phyloP scores from a whole-genome alignment of 257 asterid species.

The Solanum lycopersicoides region DNA sequence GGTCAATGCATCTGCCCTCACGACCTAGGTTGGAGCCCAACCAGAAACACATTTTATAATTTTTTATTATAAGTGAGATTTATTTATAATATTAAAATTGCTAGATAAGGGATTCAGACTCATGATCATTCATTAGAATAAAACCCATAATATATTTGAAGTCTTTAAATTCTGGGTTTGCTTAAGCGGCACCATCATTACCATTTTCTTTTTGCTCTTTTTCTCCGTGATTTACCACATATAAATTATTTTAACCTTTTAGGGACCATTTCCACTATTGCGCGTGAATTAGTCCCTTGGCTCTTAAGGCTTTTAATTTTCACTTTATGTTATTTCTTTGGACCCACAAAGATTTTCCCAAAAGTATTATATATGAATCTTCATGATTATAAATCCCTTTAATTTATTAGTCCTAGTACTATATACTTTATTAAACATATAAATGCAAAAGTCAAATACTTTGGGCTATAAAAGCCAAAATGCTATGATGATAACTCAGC shows the following conservation, averaged over 20 bases:
- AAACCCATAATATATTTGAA: too few relatives aligned
- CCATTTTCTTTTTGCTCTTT: neutral
- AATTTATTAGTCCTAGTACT: neutral
- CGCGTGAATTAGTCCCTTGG: conserved; percentile 28
- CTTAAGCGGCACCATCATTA: neutral
- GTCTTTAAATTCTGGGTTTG: too few relatives aligned
- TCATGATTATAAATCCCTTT: neutral
- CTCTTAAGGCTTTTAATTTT: conserved; percentile 3
- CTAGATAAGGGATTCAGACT: neutral
- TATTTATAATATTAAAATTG: too few relatives aligned
- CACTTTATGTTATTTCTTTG: conserved; percentile 14
- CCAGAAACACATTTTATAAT: neutral
- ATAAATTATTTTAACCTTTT: neutral
- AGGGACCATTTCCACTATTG: conserved; percentile 24
- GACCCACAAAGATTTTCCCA: conserved; percentile 38
- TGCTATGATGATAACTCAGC: neutral
- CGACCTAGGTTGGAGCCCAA: neutral
- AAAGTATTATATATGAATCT: neutral
- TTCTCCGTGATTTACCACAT: conserved; percentile 31
- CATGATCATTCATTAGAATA: too few relatives aligned
- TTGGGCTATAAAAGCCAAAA: neutral
- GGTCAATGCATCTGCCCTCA: neutral
- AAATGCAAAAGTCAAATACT: neutral
- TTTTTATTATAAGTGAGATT: neutral
- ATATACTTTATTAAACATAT: neutral